phyloP scores from a whole-genome alignment of 2,329 filamentous ascomycete species.

The Venturia aucupariae region DNA sequence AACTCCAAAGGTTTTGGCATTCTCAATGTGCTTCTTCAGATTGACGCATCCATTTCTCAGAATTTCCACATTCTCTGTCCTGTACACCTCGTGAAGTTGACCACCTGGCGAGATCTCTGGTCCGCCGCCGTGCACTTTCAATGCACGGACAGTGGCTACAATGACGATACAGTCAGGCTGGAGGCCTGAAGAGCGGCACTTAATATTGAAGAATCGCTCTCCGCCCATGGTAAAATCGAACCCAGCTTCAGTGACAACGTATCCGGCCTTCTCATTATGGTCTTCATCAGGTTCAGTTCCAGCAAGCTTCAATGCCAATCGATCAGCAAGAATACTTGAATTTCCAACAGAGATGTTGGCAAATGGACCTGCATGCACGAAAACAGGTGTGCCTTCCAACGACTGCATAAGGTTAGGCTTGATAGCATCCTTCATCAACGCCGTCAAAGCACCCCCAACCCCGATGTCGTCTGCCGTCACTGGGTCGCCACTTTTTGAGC shows the following conservation, averaged over 20 bases:
- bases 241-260: constrained; percentile 91
- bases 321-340: constrained; percentile 89
- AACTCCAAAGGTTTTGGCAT: constrained; percentile 80
- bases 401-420: constrained; percentile 99
- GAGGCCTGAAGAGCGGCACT: constrained; percentile 89
- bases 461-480: constrained; percentile 96
- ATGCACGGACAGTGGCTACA: constrained; percentile 86
- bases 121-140: constrained; percentile 95
- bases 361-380: constrained; percentile 95
- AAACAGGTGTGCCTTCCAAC: constrained; percentile 90
- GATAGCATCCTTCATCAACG: constrained; percentile 95
- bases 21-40: constrained; percentile 87
- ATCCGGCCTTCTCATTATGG: constrained; percentile 71
- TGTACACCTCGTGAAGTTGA: constrained; percentile 78
- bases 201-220: constrained; percentile 99
- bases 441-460: constrained; percentile 81
- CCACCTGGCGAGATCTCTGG: constrained; percentile 87
- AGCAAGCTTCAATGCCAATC: constrained; percentile 88
- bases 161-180: constrained; percentile 89
- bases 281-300: constrained; percentile 91
- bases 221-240: constrained; percentile 99
- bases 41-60: constrained; percentile 88
- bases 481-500: constrained; percentile 74
- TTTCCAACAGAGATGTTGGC: constrained; percentile 98
- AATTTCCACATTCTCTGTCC: constrained; percentile 85